These are phyloP conservation scores for Solanum stenotomum DNA, from an alignment of 257 asterid species.

Conservation along the genomic window DNA sequence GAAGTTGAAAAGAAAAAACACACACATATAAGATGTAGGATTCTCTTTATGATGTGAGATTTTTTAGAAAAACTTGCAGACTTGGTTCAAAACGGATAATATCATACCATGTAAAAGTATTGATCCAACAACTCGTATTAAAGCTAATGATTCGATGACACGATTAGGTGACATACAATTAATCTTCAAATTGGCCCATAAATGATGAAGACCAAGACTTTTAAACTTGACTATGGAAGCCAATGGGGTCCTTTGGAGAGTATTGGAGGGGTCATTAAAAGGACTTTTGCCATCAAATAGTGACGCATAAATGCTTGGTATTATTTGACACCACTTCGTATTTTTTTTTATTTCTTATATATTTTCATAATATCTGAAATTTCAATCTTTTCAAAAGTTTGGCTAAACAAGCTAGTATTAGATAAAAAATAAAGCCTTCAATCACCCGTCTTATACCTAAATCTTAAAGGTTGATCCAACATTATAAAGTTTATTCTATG, in stretches of 20 bases:
- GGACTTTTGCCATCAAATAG: neutral
- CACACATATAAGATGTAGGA: too few relatives aligned
- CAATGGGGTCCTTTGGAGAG: neutral
- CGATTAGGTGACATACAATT: neutral
- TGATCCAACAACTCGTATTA: too few relatives aligned
- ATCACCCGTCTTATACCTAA: neutral
- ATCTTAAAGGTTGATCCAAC: neutral
- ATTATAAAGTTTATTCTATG: too few relatives aligned
- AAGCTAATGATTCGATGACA: neutral
- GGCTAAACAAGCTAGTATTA: neutral
- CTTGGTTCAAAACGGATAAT: too few relatives aligned
- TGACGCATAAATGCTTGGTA: neutral
- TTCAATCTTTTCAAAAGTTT: too few relatives aligned
- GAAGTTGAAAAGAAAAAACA: neutral
- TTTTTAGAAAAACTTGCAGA: fast-evolving
- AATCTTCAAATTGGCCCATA: neutral
- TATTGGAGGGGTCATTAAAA: neutral
- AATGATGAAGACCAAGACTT: neutral
- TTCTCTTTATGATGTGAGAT: neutral
- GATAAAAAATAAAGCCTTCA: neutral
- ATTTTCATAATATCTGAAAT: neutral
- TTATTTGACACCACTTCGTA: neutral
- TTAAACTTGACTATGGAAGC: neutral
- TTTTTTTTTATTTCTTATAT: too few relatives aligned
- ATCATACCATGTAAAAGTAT: too few relatives aligned